Conservation (phyloP, 768 basidiomycete species). For the Lanmaoa pseudosensibilis region DNA sequence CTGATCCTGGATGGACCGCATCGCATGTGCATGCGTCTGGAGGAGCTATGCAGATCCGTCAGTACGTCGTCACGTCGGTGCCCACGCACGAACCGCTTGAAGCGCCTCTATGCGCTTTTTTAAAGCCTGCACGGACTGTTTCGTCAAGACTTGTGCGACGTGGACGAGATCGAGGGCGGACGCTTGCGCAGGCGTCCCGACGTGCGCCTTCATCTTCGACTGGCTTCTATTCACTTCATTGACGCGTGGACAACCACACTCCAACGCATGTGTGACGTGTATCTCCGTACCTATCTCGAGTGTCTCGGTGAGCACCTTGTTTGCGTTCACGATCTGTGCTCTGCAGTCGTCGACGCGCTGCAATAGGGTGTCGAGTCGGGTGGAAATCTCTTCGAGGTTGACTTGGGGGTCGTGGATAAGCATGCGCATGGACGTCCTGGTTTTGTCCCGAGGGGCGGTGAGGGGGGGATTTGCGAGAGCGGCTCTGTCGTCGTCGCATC, state of each 20-base stretch:
- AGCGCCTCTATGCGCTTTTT: slow-evolving; percentile 58
- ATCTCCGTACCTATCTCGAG: slow-evolving; percentile 10
- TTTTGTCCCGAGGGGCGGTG: slow-evolving; percentile 58
- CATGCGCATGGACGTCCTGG: slow-evolving; percentile 68
- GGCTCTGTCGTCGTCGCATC: slow-evolving; percentile 32
- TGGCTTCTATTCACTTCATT: slow-evolving; percentile 62
- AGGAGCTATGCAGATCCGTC: slow-evolving; percentile 38
- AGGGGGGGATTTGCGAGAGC: slow-evolving; percentile 33
- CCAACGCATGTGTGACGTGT: neutral
- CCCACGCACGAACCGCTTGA: slow-evolving; percentile 41
- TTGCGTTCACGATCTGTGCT: slow-evolving; percentile 51
- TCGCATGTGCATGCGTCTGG: slow-evolving; percentile 53
- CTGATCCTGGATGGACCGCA: slow-evolving; percentile 54
- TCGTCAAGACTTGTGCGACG: slow-evolving; percentile 41
- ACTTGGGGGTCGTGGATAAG: slow-evolving; percentile 73
- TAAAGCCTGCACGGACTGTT: slow-evolving; percentile 42
- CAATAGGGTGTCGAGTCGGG: slow-evolving; percentile 53
- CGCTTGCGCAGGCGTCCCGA: slow-evolving; percentile 58
- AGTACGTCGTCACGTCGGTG: slow-evolving; percentile 9
- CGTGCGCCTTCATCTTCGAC: slow-evolving; percentile 53
- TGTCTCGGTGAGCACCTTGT: slow-evolving; percentile 53
- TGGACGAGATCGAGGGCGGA: slow-evolving; percentile 39
- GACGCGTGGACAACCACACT: slow-evolving; percentile 7
- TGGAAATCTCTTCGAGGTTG: slow-evolving; percentile 66
- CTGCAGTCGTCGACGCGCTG: slow-evolving; percentile 51